phyloP scores from a whole-genome alignment of 192 early-diverging fungal genomes.

The Neocallimastix lanati region DNA sequence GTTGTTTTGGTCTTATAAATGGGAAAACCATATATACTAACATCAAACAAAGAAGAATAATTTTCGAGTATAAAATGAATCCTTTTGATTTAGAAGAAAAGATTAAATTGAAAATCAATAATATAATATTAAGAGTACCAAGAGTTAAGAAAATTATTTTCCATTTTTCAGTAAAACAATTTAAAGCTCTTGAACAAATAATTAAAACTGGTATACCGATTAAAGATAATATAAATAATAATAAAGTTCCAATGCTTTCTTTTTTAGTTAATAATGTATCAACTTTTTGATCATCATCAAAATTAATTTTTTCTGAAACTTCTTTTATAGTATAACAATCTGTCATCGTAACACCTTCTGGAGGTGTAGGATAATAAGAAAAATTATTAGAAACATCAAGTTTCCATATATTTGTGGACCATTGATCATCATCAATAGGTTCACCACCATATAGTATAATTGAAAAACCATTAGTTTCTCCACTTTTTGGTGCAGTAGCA shows the following conservation, averaged over 20 bases:
- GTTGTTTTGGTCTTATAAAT: neutral
- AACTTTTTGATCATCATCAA: neutral
- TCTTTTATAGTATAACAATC: neutral
- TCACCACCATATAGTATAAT: neutral
- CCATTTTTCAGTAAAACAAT: neutral
- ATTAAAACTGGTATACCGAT: neutral
- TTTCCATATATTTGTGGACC: neutral
- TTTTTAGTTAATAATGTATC: neutral
- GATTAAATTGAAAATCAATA: neutral
- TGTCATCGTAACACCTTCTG: neutral
- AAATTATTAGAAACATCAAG: neutral
- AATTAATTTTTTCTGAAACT: neutral
- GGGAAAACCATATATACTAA: neutral
- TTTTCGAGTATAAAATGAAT: too few species aligned
- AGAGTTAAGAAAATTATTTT: neutral
- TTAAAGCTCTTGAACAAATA: neutral
- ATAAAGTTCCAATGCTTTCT: neutral
- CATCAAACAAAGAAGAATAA: neutral
- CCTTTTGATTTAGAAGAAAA: neutral
- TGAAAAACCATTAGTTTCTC: neutral
- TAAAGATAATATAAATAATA: neutral
- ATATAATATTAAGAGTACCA: neutral
- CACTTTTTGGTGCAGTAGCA: neutral
- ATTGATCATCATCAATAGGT: neutral
- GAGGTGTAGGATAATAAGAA: neutral